Conservation (phyloP, 495 filamentous ascomycete genomes). For the Penicillium paxilli region DNA sequence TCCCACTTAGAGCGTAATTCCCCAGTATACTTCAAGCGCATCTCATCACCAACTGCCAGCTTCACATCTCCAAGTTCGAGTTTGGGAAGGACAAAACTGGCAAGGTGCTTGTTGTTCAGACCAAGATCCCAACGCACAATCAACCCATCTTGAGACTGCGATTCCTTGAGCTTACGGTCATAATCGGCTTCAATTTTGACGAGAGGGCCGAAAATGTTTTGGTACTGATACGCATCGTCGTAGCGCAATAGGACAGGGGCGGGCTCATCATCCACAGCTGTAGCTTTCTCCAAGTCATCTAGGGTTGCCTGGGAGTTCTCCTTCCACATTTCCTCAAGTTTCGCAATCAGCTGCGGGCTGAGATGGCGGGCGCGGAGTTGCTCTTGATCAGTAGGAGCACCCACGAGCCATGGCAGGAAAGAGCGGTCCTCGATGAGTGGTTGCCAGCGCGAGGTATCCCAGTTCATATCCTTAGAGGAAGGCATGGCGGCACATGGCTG, state of each 20-base stretch:
- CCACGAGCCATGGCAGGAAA: conserved; percentile 93
- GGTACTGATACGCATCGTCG: conserved; percentile 97
- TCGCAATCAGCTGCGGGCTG: conserved; percentile 93
- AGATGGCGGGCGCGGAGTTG: conserved; percentile 93
- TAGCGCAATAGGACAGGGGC: conserved; percentile 92
- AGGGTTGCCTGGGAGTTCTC: conserved; percentile 89
- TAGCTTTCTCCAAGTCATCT: conserved; percentile 89
- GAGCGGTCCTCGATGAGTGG: conserved; percentile 96
- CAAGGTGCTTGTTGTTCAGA: conserved; percentile 96
- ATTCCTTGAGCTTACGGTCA: conserved; percentile 97
- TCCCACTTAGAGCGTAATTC: conserved; percentile 95
- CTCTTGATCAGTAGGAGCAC: conserved; percentile 86
- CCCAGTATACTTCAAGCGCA: conserved; percentile 94
- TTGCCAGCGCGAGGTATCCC: conserved; percentile 98
- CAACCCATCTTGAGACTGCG: conserved; percentile 92
- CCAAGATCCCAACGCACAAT: conserved; percentile 95
- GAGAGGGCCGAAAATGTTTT: conserved; percentile 96
- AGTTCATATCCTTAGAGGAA: conserved; percentile 99
- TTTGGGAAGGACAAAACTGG: conserved; percentile 94
- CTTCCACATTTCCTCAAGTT: conserved; percentile 99
- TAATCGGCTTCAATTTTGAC: conserved; percentile 99
- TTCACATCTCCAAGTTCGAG: conserved; percentile 98
- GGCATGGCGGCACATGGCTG: conserved; percentile 94
- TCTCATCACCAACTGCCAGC: conserved; percentile 96
- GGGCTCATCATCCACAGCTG: conserved; percentile 92